phyloP scores from a whole-genome alignment of 257 asterid species.

The Coffea canephora region DNA sequence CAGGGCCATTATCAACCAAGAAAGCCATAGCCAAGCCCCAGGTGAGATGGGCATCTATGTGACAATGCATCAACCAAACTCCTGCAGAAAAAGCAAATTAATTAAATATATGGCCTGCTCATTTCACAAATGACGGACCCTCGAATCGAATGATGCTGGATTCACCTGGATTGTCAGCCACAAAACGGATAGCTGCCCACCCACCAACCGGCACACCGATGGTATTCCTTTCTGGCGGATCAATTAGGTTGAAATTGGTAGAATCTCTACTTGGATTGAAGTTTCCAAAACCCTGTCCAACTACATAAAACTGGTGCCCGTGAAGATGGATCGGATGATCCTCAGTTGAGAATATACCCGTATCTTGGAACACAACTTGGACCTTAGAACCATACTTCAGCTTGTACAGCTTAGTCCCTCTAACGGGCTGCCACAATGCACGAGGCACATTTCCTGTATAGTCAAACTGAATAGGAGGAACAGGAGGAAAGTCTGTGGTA shows the following conservation, averaged over 20 bases:
- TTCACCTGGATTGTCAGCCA: conserved; percentile 69
- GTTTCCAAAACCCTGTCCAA: conserved; percentile 65
- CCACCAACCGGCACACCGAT: conserved; percentile 71
- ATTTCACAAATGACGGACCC: background rate
- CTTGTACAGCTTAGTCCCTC: conserved; percentile 49
- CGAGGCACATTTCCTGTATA: conserved; percentile 64
- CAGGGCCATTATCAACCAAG: conserved; percentile 58
- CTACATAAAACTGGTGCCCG: conserved; percentile 59
- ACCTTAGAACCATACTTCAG: conserved; percentile 50
- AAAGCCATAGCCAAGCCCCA: conserved; percentile 62
- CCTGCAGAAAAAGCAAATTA: conserved; percentile 31
- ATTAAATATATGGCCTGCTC: background rate
- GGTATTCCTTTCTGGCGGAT: conserved; percentile 64
- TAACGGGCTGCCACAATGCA: conserved; percentile 44
- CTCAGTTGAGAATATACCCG: conserved; percentile 57
- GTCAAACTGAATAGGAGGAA: conserved; percentile 52
- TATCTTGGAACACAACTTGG: conserved; percentile 61
- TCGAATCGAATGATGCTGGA: too few relatives aligned
- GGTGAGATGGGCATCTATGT: conserved; percentile 62
- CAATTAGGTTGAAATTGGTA: conserved; percentile 47
- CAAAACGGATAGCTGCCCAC: conserved; percentile 64
- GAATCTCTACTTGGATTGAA: conserved; percentile 42
- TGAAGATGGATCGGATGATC: conserved; percentile 73
- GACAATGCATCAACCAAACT: conserved; percentile 68
- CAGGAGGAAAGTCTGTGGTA: conserved; percentile 52